Base-by-base conservation (phyloP, 2,329 filamentous ascomycete species). In the Akanthomyces muscarius region DNA sequence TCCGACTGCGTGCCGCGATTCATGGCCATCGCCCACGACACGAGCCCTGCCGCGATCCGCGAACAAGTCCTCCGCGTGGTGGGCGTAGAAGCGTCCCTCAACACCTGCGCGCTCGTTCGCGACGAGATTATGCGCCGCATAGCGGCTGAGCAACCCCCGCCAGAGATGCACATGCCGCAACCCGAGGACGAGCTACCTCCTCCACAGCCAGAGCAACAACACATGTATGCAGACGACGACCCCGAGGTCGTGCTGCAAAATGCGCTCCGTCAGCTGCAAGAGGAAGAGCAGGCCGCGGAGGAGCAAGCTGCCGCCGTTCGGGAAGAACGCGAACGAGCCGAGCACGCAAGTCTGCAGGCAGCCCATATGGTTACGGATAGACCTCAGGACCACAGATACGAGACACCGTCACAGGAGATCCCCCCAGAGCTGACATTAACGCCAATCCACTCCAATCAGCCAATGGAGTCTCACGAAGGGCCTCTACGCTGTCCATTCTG, bases 401-500 rank as follows among this genome's bases (percentile, higher is more conserved):
- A 70, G 1, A 69, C 74, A 0, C 75, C 75, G 1, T 71, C 68
- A 0, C 75, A 76, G 38, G 75, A 77, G 6, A 65, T 77, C 47
- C 65, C 67, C 3, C 68, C 70, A 4, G 80, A 83, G 42, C 74
- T 86, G 41, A 83, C 78, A 4, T 74, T 86, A 47, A 85, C 83
- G 3, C 83, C 83, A 1, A 85, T 85, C 54, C 78, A 82, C 33
- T 79, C 81, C 18, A 79, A 79, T 18, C 77, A 74, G 4, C 79
- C 81, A 8, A 70, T 82, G 33, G 75, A 80, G 4, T 72, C 73
- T 6, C 75, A 76, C 38, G 81, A 86, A 42, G 72, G 78, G 23
- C 82, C 84, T 2, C 71, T 85, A 33, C 77, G 84, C 21, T 87
- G 84, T 66, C 84, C 84, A 1, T 87, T 85, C 66, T 87, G 84